Conservation (phyloP, 2,329 filamentous ascomycete species). For the Ophiostoma populinum region DNA sequence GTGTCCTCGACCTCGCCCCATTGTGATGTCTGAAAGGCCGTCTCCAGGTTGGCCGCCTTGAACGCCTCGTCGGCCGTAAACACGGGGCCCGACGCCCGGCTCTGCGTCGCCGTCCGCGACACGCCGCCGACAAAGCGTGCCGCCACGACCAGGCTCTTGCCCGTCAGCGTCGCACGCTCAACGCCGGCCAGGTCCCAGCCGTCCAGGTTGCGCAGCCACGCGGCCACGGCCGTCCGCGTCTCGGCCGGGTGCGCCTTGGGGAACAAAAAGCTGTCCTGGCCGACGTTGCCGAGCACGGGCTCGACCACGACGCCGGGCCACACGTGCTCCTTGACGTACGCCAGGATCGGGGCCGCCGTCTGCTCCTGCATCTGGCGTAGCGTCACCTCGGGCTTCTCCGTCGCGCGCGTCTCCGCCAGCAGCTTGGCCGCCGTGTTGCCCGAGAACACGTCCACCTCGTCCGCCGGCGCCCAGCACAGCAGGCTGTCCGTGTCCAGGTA, state of each 20-base stretch:
- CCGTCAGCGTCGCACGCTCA: constrained; percentile 67
- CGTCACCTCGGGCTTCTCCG: constrained; percentile 16
- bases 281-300: constrained; percentile 65
- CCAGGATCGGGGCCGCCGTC: constrained; percentile 52
- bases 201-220: constrained; percentile 57
- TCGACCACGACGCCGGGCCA: constrained; percentile 70
- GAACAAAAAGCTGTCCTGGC: constrained; percentile 44
- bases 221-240: constrained; percentile 59
- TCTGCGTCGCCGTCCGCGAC: constrained; percentile 50
- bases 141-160: constrained; percentile 71
- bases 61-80: constrained; percentile 79
- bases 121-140: constrained; percentile 69
- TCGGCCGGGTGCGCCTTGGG: constrained; percentile 55
- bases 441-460: constrained; percentile 22
- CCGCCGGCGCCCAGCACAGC: constrained; percentile 64
- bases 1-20: constrained; percentile 98
- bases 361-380: constrained; percentile 58
- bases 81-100: constrained; percentile 20
- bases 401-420: constrained; percentile 13
- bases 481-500: constrained; percentile 88
- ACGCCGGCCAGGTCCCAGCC: constrained; percentile 74
- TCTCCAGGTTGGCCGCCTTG: constrained; percentile 62
- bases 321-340: constrained; percentile 51
- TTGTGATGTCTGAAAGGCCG: constrained; percentile 72
- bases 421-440: not conserved